Conservation (phyloP, 257 asterid genomes). For the Osmanthus fragrans region DNA sequence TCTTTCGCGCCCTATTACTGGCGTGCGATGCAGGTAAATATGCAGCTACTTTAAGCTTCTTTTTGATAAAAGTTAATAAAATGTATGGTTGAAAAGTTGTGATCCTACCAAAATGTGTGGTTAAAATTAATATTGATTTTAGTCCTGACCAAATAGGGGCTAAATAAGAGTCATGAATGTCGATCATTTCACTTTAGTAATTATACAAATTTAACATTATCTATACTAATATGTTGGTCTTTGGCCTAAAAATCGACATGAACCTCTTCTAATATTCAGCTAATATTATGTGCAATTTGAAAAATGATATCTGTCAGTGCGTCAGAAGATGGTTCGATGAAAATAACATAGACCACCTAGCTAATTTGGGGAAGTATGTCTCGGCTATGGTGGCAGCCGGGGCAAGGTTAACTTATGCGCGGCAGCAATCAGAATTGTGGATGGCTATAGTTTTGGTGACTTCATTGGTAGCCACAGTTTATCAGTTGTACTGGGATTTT, state of each 20-base stretch:
- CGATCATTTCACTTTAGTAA: too few species aligned
- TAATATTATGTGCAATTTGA: background rate
- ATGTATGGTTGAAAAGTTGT: too few species aligned
- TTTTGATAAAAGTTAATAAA: too few species aligned
- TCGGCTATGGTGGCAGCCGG: slow-evolving; percentile 99
- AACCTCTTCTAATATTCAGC: background rate
- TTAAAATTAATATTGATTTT: too few species aligned
- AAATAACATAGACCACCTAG: slow-evolving; percentile 59
- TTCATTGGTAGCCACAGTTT: slow-evolving; percentile 71
- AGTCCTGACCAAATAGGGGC: too few species aligned
- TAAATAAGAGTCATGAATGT: too few species aligned
- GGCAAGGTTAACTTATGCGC: slow-evolving; percentile 74
- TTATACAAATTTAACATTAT: background rate
- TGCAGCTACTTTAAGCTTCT: background rate
- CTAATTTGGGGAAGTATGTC: slow-evolving; percentile 87
- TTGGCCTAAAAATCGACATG: background rate
- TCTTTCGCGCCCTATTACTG: slow-evolving; percentile 94
- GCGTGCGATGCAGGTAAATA: slow-evolving; percentile 94
- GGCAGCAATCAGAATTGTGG: slow-evolving; percentile 60
- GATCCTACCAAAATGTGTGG: too few species aligned
- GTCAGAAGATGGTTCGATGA: slow-evolving; percentile 92
- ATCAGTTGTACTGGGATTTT: slow-evolving; percentile 94
- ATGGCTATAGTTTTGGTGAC: slow-evolving; percentile 64
- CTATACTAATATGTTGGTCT: background rate
- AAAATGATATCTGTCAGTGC: slow-evolving; percentile 44